phyloP scores from a whole-genome alignment of 345 rosid species.

The Sonneratia caseolaris region DNA sequence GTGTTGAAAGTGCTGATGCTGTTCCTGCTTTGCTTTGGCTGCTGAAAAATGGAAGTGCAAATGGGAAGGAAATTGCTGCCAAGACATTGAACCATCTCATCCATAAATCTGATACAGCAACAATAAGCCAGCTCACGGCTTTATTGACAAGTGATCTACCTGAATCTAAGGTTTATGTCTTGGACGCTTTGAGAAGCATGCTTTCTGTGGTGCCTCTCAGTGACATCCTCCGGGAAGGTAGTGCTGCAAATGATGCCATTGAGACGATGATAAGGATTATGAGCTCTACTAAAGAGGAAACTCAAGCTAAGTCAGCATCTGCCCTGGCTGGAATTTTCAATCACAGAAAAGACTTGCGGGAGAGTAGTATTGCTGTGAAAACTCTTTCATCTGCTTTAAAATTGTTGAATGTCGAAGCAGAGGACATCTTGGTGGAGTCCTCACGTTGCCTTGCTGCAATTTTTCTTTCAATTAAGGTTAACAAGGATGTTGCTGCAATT shows the following conservation, averaged over 20 bases:
- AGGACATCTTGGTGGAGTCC: slow-evolving; percentile 65
- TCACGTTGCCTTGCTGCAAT: slow-evolving; percentile 79
- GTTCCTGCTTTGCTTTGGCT: slow-evolving; percentile 99
- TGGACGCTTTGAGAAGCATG: slow-evolving; percentile 96
- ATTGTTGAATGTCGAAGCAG: slow-evolving; percentile 68
- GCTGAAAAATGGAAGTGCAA: slow-evolving; percentile 90
- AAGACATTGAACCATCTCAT: slow-evolving; percentile 95
- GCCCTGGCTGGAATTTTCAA: slow-evolving; percentile 89
- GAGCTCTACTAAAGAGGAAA: slow-evolving; percentile 82
- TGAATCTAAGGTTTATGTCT: slow-evolving; percentile 85
- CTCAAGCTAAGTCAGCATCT: slow-evolving; percentile 94
- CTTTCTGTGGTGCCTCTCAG: slow-evolving; percentile 72
- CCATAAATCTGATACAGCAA: slow-evolving; percentile 94
- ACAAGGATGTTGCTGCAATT: slow-evolving; percentile 79
- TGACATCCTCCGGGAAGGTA: slow-evolving; percentile 85
- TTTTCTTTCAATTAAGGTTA: slow-evolving; percentile 85
- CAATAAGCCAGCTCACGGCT: slow-evolving; percentile 96
- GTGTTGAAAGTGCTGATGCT: slow-evolving; percentile 99
- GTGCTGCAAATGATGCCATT: slow-evolving; percentile 98
- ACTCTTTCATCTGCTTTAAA: slow-evolving; percentile 66
- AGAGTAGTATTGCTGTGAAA: slow-evolving; percentile 73
- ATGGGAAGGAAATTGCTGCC: slow-evolving; percentile 98
- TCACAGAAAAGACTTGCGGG: slow-evolving; percentile 84
- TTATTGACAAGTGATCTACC: slow-evolving; percentile 91
- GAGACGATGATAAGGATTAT: slow-evolving; percentile 90